These are phyloP conservation scores for Hymenoscyphus scutula DNA, from an alignment of 2,329 filamentous ascomycete genomes.

Conservation along the genomic window DNA sequence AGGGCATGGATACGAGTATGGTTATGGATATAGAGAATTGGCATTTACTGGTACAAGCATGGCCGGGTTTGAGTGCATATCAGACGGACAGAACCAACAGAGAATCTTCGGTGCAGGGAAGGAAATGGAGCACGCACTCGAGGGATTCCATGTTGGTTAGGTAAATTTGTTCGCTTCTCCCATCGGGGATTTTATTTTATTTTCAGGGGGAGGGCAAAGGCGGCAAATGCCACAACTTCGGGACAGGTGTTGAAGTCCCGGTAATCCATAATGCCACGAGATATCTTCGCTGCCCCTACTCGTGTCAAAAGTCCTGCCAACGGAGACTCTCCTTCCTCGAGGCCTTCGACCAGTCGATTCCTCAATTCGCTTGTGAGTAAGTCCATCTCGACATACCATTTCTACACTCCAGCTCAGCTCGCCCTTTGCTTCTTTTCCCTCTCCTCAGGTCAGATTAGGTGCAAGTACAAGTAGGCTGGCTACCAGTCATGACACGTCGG, in stretches of 20 bases:
- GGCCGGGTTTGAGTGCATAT: not conserved
- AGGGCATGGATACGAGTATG: not conserved
- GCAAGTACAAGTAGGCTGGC: too few species aligned
- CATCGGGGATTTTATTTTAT: not conserved
- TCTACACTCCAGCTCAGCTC: slow-evolving; percentile 2
- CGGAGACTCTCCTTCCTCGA: slow-evolving; percentile 15
- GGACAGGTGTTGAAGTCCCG: not conserved
- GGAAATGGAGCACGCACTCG: not conserved
- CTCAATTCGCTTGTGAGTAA: not conserved
- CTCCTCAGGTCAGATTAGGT: not conserved
- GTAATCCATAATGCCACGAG: not conserved
- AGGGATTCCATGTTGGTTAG: not conserved
- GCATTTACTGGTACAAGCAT: too few species aligned
- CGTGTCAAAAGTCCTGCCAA: not conserved
- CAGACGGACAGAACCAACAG: too few species aligned
- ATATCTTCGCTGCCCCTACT: not conserved
- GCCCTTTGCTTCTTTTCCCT: not conserved
- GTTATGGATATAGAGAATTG: not conserved
- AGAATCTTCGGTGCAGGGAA: not conserved
- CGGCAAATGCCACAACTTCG: too few species aligned
- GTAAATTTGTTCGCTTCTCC: not conserved
- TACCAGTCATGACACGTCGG: slow-evolving; percentile 7
- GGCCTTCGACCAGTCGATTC: not conserved
- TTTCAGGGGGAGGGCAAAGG: not conserved
- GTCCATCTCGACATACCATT: slow-evolving; percentile 5